Evolutionary conservation across 2,329 filamentous ascomycete species (phyloP).

Genomic region (Nannizziopsis barbatae): DNA sequence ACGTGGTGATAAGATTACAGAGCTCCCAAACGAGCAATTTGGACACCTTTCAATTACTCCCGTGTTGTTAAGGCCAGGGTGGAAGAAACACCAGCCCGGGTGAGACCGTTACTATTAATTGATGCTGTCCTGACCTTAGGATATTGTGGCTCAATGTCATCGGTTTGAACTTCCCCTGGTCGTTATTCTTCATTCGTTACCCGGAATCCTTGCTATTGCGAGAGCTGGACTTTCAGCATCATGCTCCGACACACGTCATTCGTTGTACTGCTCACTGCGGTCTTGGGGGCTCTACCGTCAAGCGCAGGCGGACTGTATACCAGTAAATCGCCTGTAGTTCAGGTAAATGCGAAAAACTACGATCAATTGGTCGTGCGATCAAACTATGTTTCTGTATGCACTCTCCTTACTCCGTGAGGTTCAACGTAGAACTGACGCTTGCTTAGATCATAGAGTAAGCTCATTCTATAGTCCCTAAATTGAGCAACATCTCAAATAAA

Average conservation of each 20-base stretch:
- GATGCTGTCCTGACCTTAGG: neutral
- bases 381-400: constrained; percentile 76
- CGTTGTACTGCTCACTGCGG: constrained; percentile 44
- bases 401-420: neutral
- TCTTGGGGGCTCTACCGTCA: constrained; percentile 55
- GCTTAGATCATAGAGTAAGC: constrained; percentile 44
- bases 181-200: neutral
- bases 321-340: constrained; percentile 77
- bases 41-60: constrained; percentile 5
- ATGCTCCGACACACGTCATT: constrained; percentile 34
- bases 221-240: neutral
- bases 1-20: constrained; percentile 11
- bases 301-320: constrained; percentile 61
- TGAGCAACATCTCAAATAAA: neutral
- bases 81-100: constrained; percentile 6
- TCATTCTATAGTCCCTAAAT: constrained; percentile 1
- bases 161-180: neutral
- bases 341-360: constrained; percentile 68
- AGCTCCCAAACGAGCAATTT: constrained; percentile 5
- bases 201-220: neutral
- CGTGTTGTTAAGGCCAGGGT: constrained; percentile 7
- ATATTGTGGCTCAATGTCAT: constrained; percentile 1
- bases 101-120: neutral
- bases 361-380: constrained; percentile 73
- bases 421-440: constrained; percentile 13